These are phyloP conservation scores for Trichosanthes truncata DNA, from an alignment of 306 rosid genomes.

Conservation along the genomic window DNA sequence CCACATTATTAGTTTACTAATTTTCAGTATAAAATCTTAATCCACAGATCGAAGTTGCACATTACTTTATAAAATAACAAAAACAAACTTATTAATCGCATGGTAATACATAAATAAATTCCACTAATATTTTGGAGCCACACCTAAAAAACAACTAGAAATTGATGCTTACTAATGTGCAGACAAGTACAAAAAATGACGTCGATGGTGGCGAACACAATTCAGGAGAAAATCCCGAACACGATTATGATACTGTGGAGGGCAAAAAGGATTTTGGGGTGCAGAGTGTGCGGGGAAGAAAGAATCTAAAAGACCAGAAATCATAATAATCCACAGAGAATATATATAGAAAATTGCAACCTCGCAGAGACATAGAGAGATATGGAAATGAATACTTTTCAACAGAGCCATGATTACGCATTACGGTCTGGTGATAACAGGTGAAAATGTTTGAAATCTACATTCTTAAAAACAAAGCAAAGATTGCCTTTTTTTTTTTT, in stretches of 20 bases:
- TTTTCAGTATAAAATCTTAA: too few species aligned
- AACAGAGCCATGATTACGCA: neutral
- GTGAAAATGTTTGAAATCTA: neutral
- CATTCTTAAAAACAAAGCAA: conserved; percentile 5
- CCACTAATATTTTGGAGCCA: too few species aligned
- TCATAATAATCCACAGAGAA: neutral
- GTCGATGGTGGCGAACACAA: neutral
- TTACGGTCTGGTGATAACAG: neutral
- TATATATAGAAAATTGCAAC: neutral
- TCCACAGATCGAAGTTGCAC: too few species aligned
- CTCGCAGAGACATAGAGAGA: neutral
- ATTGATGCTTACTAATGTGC: too few species aligned
- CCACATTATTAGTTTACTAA: too few species aligned
- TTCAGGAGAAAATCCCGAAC: neutral
- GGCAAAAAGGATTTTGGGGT: neutral
- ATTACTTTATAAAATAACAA: too few species aligned
- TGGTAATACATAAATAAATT: too few species aligned
- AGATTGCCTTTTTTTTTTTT: neutral
- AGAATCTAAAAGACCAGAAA: neutral
- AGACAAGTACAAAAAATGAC: neutral
- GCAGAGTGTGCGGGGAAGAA: neutral
- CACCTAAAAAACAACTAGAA: too few species aligned
- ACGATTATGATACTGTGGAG: neutral
- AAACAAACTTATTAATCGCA: too few species aligned
- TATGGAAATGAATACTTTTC: too few species aligned